Evolutionary conservation across 805 yeast genomes (phyloP).

Genomic region (Jamesozyma gamospora): DNA sequence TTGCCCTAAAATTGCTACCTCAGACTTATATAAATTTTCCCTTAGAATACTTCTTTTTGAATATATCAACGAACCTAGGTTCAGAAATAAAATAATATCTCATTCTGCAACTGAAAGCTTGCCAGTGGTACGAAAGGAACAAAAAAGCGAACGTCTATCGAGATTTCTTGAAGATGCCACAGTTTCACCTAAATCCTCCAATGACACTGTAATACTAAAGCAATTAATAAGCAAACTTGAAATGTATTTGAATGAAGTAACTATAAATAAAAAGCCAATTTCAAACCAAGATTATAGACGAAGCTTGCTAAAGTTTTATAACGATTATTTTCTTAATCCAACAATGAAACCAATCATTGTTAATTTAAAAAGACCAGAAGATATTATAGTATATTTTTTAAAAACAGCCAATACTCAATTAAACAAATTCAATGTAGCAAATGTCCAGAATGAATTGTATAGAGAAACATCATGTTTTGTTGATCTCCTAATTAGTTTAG

Average conservation of each 20-base stretch:
- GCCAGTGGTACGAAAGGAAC: not conserved
- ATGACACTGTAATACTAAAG: not conserved
- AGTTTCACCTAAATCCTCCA: not conserved
- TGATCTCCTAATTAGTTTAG: constrained; percentile 13
- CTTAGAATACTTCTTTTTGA: constrained; percentile 48
- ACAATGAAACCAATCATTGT: constrained; percentile 20
- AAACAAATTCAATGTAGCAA: constrained; percentile 30
- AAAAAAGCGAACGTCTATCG: constrained; percentile 2
- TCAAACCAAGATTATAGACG: constrained; percentile 41
- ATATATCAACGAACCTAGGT: constrained; percentile 56
- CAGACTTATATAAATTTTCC: constrained; percentile 40
- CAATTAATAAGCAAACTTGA: constrained; percentile 25
- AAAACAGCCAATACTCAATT: constrained; percentile 44
- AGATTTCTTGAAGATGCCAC: not conserved
- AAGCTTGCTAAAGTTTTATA: constrained; percentile 52
- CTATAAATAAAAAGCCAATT: constrained; percentile 33
- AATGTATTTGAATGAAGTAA: constrained; percentile 34
- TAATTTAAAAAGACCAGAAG: constrained; percentile 31
- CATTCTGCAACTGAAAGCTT: not conserved
- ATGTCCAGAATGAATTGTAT: constrained; percentile 18
- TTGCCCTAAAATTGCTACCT: constrained; percentile 1
- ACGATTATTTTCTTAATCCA: constrained; percentile 43
- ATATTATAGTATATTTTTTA: constrained; percentile 43
- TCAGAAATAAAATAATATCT: constrained; percentile 27
- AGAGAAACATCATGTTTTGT: constrained; percentile 19